Percentiles rank a stretch among this genome's conserved stretches.
Evolutionary conservation across 352 stramenopile species (phyloP).

Genomic region (Achlya hypogyna): DNA sequence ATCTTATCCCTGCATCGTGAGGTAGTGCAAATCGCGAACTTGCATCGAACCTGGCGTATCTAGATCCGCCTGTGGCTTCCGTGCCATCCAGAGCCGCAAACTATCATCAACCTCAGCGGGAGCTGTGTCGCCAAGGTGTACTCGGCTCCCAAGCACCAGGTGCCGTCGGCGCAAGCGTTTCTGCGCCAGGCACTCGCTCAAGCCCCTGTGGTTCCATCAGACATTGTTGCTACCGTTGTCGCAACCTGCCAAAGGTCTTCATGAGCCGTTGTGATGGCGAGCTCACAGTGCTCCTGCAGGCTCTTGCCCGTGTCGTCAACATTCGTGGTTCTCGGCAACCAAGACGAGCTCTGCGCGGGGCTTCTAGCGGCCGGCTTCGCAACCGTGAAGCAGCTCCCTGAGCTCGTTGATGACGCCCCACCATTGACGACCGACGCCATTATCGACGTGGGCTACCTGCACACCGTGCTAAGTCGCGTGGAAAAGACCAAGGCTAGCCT

Average conservation of each 20-base stretch:
- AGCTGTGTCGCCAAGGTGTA: neutral
- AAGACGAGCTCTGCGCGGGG: neutral
- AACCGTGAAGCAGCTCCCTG: neutral
- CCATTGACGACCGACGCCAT: neutral
- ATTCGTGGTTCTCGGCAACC: neutral
- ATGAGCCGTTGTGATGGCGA: too few species aligned
- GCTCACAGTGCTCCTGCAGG: too few species aligned
- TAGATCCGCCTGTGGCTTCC: conserved; percentile 12
- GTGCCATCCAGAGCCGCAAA: neutral
- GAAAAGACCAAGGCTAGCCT: conserved; percentile 12
- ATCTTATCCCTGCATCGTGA: conserved; percentile 71
- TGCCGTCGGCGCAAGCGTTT: neutral
- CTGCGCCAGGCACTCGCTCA: neutral
- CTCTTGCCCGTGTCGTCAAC: neutral
- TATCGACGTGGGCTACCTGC: neutral
- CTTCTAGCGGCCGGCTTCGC: neutral
- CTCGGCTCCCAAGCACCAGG: neutral
- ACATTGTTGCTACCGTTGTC: neutral
- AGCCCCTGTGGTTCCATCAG: neutral
- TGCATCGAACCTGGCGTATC: neutral
- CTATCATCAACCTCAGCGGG: neutral
- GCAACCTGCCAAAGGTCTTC: neutral
- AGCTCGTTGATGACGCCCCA: neutral
- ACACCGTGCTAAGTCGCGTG: neutral
- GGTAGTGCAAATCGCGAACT: conserved; percentile 25